phyloP scores from a whole-genome alignment of 192 early-diverging fungal species.

The Jimgerdemannia flammicorona region DNA sequence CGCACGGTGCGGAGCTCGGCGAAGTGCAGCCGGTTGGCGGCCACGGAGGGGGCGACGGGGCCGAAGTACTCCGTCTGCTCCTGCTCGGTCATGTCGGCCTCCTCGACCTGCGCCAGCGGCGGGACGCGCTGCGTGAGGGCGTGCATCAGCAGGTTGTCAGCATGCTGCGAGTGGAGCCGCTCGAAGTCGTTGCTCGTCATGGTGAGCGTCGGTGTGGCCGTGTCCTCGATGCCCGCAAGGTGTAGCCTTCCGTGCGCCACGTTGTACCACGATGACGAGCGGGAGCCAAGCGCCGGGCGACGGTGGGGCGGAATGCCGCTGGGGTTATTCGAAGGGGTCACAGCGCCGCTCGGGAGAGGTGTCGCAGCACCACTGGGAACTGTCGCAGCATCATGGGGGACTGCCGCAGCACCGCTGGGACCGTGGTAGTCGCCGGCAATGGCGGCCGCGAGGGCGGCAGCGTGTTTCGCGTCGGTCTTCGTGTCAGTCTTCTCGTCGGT shows the following conservation, averaged over 20 bases:
- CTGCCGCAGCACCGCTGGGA: slow-evolving; percentile 1
- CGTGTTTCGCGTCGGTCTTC: neutral
- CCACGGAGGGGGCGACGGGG: neutral
- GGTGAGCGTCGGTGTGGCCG: neutral
- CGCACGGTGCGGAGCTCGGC: neutral
- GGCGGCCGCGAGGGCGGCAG: slow-evolving; percentile 21
- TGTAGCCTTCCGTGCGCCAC: too few relatives aligned
- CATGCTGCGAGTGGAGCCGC: neutral
- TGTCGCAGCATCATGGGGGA: neutral
- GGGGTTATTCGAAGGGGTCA: neutral
- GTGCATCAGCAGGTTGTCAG: neutral
- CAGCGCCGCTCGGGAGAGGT: neutral
- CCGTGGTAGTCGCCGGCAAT: slow-evolving; percentile 11
- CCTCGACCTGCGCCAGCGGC: neutral
- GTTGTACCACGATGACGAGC: neutral
- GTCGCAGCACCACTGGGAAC: neutral
- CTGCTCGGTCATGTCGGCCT: neutral
- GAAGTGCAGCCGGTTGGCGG: neutral
- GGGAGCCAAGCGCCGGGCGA: neutral
- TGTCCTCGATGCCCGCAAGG: neutral
- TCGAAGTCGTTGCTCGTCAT: neutral
- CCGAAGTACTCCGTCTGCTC: neutral
- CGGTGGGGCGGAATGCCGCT: too few relatives aligned
- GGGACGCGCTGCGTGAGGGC: neutral
- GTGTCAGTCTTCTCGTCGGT: too few relatives aligned